Percentiles rank a stretch among this genome's conserved stretches.
These are phyloP conservation scores for Oidium heveae DNA, from an alignment of 2,329 filamentous ascomycete genomes.

Conservation along the genomic window DNA sequence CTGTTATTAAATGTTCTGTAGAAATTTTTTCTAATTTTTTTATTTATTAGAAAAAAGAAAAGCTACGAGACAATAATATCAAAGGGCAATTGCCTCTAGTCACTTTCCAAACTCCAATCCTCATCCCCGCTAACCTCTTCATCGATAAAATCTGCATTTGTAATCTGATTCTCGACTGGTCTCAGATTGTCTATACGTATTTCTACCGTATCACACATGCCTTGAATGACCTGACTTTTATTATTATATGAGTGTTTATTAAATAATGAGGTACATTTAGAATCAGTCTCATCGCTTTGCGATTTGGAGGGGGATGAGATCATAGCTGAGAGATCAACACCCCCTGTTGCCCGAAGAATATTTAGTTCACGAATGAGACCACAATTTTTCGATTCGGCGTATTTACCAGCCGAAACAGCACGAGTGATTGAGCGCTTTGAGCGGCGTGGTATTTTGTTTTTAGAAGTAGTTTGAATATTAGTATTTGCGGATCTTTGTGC, in stretches of 20 bases:
- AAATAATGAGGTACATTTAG: slow-evolving; percentile 2
- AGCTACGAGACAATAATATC: neutral
- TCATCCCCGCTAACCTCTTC: slow-evolving; percentile 28
- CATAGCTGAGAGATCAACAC: slow-evolving; percentile 6
- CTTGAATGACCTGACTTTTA: slow-evolving; percentile 28
- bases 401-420: slow-evolving; percentile 4
- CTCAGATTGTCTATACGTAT: slow-evolving; percentile 55
- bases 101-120: slow-evolving; percentile 20
- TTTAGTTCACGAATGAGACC: slow-evolving; percentile 9
- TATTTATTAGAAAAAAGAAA: too few relatives aligned
- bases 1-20: too few relatives aligned
- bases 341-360: slow-evolving; percentile 10
- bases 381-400: slow-evolving; percentile 7
- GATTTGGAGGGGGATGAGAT: slow-evolving; percentile 1
- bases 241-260: slow-evolving; percentile 3
- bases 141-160: slow-evolving; percentile 47
- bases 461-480: neutral
- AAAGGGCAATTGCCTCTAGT: neutral
- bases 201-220: slow-evolving; percentile 43
- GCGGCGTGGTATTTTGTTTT: neutral
- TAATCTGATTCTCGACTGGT: slow-evolving; percentile 38
- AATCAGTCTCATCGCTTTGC: slow-evolving; percentile 3
- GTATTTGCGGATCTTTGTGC: neutral
- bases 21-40: too few relatives aligned
- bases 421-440: neutral